Evolutionary conservation across 805 yeast species (phyloP).

Genomic region (Lachancea lanzarotensis): DNA sequence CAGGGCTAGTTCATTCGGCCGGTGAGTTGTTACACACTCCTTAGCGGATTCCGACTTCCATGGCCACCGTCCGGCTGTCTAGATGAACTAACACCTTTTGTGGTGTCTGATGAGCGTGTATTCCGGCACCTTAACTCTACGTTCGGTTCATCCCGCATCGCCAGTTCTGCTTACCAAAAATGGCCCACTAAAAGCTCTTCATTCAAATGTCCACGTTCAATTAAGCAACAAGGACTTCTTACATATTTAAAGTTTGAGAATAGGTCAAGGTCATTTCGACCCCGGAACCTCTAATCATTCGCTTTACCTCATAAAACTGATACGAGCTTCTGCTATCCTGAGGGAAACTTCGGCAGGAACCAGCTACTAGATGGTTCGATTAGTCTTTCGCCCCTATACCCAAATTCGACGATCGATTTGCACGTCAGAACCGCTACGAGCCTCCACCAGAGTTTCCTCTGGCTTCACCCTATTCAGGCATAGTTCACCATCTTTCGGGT

Average conservation of each 20-base stretch:
- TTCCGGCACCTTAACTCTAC: conserved; percentile 38
- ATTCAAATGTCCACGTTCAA: conserved; percentile 38
- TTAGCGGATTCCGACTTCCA: conserved; percentile 49
- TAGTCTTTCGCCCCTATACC: conserved; percentile 41
- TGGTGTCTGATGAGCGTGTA: conserved; percentile 41
- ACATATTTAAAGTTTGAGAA: conserved; percentile 40
- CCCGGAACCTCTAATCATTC: conserved; percentile 39
- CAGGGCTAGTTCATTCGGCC: conserved; percentile 44
- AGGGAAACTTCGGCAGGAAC: conserved; percentile 42
- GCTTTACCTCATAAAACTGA: conserved; percentile 39
- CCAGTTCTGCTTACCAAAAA: conserved; percentile 43
- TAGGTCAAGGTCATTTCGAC: conserved; percentile 36
- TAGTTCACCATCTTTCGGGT: conserved; percentile 42
- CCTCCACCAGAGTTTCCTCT: conserved; percentile 42
- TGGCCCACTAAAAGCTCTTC: conserved; percentile 42
- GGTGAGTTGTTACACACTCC: conserved; percentile 50
- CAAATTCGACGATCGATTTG: conserved; percentile 41
- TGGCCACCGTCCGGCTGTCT: conserved; percentile 51
- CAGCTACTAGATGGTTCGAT: conserved; percentile 40
- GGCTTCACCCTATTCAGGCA: conserved; percentile 42
- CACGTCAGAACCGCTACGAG: conserved; percentile 42
- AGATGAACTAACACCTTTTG: conserved; percentile 40
- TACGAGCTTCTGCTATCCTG: conserved; percentile 39
- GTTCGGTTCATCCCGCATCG: conserved; percentile 42
- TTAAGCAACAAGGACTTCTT: conserved; percentile 38